These are phyloP conservation scores for Syzygium jambos DNA, from an alignment of 345 rosid species.

Conservation along the genomic window DNA sequence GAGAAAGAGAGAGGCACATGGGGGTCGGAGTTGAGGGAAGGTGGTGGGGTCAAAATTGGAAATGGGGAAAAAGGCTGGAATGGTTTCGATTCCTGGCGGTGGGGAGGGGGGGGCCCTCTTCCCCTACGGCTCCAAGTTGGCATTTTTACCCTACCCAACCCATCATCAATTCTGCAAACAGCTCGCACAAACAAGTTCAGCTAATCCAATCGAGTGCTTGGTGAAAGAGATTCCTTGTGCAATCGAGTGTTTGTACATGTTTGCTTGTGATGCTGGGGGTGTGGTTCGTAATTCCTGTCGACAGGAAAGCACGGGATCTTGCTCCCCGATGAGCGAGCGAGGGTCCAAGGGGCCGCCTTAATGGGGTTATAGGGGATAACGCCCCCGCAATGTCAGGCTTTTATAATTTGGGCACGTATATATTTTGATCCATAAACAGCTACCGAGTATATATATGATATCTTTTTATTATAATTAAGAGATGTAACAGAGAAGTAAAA, in stretches of 20 bases:
- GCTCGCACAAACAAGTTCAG: background rate
- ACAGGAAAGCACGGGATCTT: too few relatives aligned
- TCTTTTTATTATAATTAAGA: too few relatives aligned
- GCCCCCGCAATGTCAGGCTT: too few relatives aligned
- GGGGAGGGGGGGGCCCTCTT: background rate
- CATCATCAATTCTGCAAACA: background rate
- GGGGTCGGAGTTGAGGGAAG: background rate
- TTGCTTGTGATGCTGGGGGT: background rate
- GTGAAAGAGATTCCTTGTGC: background rate
- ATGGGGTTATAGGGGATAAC: too few relatives aligned
- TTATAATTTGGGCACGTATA: too few relatives aligned
- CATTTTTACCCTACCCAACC: background rate
- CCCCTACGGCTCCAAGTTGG: background rate
- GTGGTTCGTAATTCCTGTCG: too few relatives aligned
- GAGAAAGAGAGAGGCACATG: too few relatives aligned
- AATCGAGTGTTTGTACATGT: background rate
- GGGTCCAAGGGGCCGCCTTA: too few relatives aligned
- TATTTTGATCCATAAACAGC: too few relatives aligned
- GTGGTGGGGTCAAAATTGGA: background rate
- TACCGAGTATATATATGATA: too few relatives aligned
- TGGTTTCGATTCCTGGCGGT: background rate
- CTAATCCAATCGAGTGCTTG: background rate
- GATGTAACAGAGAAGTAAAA: too few relatives aligned
- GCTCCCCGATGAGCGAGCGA: too few relatives aligned
- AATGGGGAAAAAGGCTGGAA: background rate